Percentiles rank a stretch among this genome's conserved stretches.
Conservation (phyloP, 768 basidiomycete species). For the Boletus tomentosulus region DNA sequence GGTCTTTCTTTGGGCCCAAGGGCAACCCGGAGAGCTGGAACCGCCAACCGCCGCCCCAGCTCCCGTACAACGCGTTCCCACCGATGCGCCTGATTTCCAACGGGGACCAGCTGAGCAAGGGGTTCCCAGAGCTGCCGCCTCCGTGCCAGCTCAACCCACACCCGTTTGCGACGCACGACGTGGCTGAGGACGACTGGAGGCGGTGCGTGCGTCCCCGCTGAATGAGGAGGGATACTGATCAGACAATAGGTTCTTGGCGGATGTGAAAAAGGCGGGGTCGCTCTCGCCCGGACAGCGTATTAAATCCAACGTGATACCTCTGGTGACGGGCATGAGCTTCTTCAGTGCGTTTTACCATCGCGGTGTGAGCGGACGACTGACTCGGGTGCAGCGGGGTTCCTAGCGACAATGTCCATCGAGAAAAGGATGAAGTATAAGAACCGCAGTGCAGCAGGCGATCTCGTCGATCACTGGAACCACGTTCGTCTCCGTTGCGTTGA, state of each 20-base stretch:
- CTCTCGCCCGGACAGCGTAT: slow-evolving; percentile 35
- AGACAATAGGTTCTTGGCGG: slow-evolving; percentile 36
- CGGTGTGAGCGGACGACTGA: neutral
- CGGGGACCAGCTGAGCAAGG: slow-evolving; percentile 29
- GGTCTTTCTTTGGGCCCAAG: slow-evolving; percentile 25
- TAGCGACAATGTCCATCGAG: slow-evolving; percentile 13
- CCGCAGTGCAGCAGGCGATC: slow-evolving; percentile 34
- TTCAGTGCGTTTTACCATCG: slow-evolving; percentile 11
- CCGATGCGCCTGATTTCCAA: slow-evolving; percentile 31
- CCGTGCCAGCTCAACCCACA: slow-evolving; percentile 38
- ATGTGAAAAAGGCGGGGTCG: slow-evolving; percentile 32
- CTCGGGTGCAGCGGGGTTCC: slow-evolving; percentile 13
- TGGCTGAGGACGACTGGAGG: slow-evolving; percentile 48
- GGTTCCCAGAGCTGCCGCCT: slow-evolving; percentile 44
- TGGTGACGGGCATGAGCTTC: slow-evolving; percentile 29
- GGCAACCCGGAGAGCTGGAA: slow-evolving; percentile 27
- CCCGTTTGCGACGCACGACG: slow-evolving; percentile 49
- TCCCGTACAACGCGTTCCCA: slow-evolving; percentile 23
- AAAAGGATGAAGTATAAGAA: slow-evolving; percentile 35
- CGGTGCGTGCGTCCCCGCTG: slow-evolving; percentile 22
- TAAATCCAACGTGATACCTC: slow-evolving; percentile 28
- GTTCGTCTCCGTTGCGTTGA: slow-evolving; percentile 10
- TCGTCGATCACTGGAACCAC: slow-evolving; percentile 50
- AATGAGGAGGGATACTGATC: no score
- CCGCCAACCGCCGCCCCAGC: slow-evolving; percentile 11